These are phyloP conservation scores for Pichiaceae sp. DNA, from an alignment of 1,139 yeast species.

Conservation along the genomic window DNA sequence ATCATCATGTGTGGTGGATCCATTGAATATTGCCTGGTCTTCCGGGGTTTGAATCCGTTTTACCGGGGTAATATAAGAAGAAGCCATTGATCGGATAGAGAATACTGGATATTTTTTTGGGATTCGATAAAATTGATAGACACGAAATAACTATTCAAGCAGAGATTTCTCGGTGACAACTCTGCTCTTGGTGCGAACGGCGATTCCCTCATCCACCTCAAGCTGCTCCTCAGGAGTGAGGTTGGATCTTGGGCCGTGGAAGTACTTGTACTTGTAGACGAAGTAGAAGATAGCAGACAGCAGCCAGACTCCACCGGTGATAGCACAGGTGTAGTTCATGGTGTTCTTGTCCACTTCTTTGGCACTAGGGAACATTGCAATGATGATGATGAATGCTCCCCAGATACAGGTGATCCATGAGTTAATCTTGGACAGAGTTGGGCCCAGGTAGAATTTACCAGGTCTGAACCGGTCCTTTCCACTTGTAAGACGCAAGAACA, in stretches of 20 bases:
- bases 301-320: slow-evolving; percentile 42
- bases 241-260: slow-evolving; percentile 41
- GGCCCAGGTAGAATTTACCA: slow-evolving; percentile 28
- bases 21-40: slow-evolving; percentile 61
- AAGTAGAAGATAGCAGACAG: slow-evolving; percentile 37
- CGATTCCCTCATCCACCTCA: slow-evolving; percentile 4
- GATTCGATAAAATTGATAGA: too few relatives aligned
- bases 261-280: slow-evolving; percentile 37
- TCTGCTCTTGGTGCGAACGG: slow-evolving; percentile 5
- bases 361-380: slow-evolving; percentile 33
- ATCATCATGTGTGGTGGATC: slow-evolving; percentile 39
- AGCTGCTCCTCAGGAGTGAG: slow-evolving; percentile 16
- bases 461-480: slow-evolving; percentile 30
- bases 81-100: background rate
- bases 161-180: too few relatives aligned
- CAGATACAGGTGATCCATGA: slow-evolving; percentile 31
- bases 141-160: too few relatives aligned
- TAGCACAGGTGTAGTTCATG: slow-evolving; percentile 57
- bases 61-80: slow-evolving; percentile 29
- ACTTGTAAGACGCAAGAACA: slow-evolving; percentile 32
- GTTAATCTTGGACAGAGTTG: slow-evolving; percentile 21
- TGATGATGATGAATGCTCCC: slow-evolving; percentile 28
- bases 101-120: background rate
- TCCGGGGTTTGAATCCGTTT: slow-evolving; percentile 49
- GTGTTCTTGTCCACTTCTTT: slow-evolving; percentile 29